Conservation (phyloP, 2,329 filamentous ascomycete genomes). For the Aureobasidium leucospermi region DNA sequence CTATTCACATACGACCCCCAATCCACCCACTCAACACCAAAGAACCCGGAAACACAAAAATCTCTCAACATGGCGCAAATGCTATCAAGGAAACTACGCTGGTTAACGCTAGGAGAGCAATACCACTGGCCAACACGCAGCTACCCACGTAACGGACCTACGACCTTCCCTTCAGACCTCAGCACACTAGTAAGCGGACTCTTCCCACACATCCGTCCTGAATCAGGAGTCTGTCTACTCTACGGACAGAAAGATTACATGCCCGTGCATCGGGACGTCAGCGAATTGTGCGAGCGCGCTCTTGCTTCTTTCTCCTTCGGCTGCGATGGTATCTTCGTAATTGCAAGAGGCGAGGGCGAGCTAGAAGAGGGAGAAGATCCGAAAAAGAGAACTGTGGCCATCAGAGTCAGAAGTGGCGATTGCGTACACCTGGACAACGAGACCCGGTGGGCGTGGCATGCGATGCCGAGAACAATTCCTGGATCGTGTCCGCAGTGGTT, state of each 20-base stretch:
- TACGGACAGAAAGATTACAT: constrained; percentile 18
- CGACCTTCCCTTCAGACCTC: constrained; percentile 15
- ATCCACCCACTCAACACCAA: constrained; percentile 2
- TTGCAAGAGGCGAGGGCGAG: constrained; percentile 14
- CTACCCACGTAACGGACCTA: constrained; percentile 13
- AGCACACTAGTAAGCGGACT: constrained; percentile 9
- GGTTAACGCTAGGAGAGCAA: constrained; percentile 17
- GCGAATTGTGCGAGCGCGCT: constrained; percentile 13
- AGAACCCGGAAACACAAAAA: background rate
- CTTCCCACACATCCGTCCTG: constrained; percentile 16
- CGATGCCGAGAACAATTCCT: constrained; percentile 17
- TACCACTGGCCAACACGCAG: constrained; percentile 18
- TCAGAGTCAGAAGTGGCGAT: constrained; percentile 17
- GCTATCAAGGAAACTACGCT: constrained; percentile 17
- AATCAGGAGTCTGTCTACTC: constrained; percentile 16
- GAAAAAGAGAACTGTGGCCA: constrained; percentile 17
- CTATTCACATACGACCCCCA: constrained; percentile 27
- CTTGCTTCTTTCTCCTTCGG: constrained; percentile 17
- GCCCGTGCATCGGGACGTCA: constrained; percentile 18
- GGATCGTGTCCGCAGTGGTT: constrained; percentile 15
- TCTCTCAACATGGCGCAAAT: constrained; percentile 15
- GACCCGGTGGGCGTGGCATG: constrained; percentile 18
- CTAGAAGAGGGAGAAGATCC: constrained; percentile 19
- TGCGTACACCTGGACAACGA: constrained; percentile 16
- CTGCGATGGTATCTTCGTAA: constrained; percentile 18